A percentile compares a stretch with the other conserved stretches of the same genome.
Conservation (phyloP, 2,329 filamentous ascomycete genomes). For the Phaeoacremonium minimum region DNA sequence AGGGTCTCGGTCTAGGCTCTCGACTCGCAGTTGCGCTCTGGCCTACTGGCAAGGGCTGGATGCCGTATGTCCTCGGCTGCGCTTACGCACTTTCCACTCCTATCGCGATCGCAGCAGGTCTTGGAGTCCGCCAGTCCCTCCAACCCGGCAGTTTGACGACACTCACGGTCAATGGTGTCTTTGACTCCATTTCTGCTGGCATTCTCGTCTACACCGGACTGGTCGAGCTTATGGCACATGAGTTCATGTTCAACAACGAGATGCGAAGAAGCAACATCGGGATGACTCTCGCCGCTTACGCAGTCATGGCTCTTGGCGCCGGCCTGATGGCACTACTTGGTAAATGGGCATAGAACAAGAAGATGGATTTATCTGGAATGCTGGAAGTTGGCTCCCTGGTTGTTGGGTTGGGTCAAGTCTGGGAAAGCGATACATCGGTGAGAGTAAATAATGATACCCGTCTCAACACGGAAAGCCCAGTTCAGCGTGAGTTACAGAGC, state of each 20-base stretch:
- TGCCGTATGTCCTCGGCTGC: conserved; percentile 43
- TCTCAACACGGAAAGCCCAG: background rate
- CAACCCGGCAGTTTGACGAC: conserved; percentile 33
- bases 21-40: conserved; percentile 54
- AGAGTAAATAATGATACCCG: background rate
- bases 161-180: conserved; percentile 36
- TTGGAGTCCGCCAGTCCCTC: conserved; percentile 27
- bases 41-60: conserved; percentile 29
- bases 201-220: conserved; percentile 45
- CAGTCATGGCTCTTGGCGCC: conserved; percentile 32
- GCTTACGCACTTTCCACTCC: conserved; percentile 49
- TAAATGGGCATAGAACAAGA: conserved; percentile 45
- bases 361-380: background rate
- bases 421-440: background rate
- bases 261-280: conserved; percentile 30
- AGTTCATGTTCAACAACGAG: conserved; percentile 41
- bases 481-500: no score
- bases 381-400: background rate
- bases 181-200: conserved; percentile 41
- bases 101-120: conserved; percentile 42
- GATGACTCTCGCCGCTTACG: conserved; percentile 27
- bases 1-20: conserved; percentile 58
- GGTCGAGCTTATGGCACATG: conserved; percentile 42
- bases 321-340: conserved; percentile 43
- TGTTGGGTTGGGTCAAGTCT: no score